Conservation (phyloP, 2,329 filamentous ascomycete species). For the Fusarium sp. region DNA sequence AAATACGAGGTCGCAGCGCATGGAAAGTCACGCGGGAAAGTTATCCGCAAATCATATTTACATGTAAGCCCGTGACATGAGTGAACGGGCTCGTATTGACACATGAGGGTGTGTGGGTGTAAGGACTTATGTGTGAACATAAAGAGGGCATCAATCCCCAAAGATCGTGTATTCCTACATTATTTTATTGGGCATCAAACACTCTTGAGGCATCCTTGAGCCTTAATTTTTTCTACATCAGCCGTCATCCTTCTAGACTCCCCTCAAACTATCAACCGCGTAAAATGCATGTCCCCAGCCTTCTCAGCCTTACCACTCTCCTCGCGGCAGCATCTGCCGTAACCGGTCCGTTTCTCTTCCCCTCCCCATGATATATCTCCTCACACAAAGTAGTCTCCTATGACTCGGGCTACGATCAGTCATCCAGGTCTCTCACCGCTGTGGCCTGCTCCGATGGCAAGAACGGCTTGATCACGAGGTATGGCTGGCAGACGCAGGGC, state of each 20-base stretch:
- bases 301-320: conserved; percentile 53
- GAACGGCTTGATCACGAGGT: conserved; percentile 74
- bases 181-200: background rate
- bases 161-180: background rate
- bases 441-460: conserved; percentile 76
- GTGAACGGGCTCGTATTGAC: background rate
- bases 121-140: background rate
- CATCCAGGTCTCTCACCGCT: conserved; percentile 62
- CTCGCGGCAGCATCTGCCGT: conserved; percentile 50
- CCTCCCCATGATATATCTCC: background rate
- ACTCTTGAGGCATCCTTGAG: background rate
- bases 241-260: background rate
- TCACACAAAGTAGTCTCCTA: conserved; percentile 68
- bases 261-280: background rate
- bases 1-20: background rate
- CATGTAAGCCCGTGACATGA: background rate
- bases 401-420: conserved; percentile 77
- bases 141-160: background rate
- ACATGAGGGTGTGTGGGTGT: background rate
- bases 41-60: background rate
- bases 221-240: background rate
- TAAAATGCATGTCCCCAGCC: conserved; percentile 57
- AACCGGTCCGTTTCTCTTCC: conserved; percentile 40
- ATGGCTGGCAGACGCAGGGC: conserved; percentile 68
- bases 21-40: background rate